Evolutionary conservation across 2,329 filamentous ascomycete genomes (phyloP).

Genomic region (Xylariaceae sp.): DNA sequence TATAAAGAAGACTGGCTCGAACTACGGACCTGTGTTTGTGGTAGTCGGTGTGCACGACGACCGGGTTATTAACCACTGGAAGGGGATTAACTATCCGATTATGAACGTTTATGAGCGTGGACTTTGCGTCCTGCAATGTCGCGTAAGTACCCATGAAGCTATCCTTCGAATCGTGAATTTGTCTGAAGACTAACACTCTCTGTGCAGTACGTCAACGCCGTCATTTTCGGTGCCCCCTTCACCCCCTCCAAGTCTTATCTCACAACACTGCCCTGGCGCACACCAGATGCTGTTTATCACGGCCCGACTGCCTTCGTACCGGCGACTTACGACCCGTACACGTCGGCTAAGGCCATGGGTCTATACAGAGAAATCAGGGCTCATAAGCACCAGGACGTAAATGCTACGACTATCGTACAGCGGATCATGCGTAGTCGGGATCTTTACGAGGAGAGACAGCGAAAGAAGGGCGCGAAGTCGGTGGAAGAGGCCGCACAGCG

Average conservation of each 20-base stretch:
- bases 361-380: slow-evolving; percentile 75
- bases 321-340: slow-evolving; percentile 73
- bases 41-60: slow-evolving; percentile 93
- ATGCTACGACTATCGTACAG: slow-evolving; percentile 86
- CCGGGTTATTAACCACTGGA: slow-evolving; percentile 91
- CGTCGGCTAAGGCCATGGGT: slow-evolving; percentile 70
- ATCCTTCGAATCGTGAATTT: neutral
- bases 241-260: slow-evolving; percentile 77
- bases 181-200: slow-evolving; percentile 9
- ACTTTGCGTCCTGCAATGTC: slow-evolving; percentile 91
- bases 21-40: slow-evolving; percentile 81
- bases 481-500: slow-evolving; percentile 64
- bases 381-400: slow-evolving; percentile 81
- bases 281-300: slow-evolving; percentile 81
- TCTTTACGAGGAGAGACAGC: slow-evolving; percentile 86
- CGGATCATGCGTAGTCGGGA: slow-evolving; percentile 82
- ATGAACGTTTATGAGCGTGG: slow-evolving; percentile 99
- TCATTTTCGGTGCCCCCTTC: slow-evolving; percentile 88
- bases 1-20: slow-evolving; percentile 54
- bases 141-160: slow-evolving; percentile 47
- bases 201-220: slow-evolving; percentile 72
- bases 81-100: slow-evolving; percentile 96
- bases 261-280: slow-evolving; percentile 64
- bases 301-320: slow-evolving; percentile 92
- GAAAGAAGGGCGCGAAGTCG: slow-evolving; percentile 83